These are phyloP conservation scores for Trichosporon asahii DNA, from an alignment of 1,284 basidiomycete species.

Conservation along the genomic window DNA sequence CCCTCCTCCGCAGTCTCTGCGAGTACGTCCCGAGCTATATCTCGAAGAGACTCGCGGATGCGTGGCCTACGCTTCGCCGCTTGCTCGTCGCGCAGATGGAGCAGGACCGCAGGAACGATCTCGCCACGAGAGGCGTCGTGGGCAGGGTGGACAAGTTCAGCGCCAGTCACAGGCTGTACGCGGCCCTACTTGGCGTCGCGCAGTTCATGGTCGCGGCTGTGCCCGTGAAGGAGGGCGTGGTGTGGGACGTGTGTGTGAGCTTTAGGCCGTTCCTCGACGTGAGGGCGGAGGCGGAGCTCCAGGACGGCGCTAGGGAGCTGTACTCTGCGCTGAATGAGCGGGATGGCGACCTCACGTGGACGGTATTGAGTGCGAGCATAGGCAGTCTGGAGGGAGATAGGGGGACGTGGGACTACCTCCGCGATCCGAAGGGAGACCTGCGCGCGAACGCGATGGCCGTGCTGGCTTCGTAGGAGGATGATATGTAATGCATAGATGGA, in stretches of 20 bases:
- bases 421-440: slow-evolving; percentile 25
- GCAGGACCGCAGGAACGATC: slow-evolving; percentile 62
- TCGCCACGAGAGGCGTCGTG: slow-evolving; percentile 58
- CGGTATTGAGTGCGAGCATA: slow-evolving; percentile 57
- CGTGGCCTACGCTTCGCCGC: slow-evolving; percentile 74
- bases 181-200: slow-evolving; percentile 69
- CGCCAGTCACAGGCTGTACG: slow-evolving; percentile 69
- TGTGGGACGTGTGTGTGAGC: slow-evolving; percentile 72
- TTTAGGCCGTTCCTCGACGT: slow-evolving; percentile 71
- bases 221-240: slow-evolving; percentile 63
- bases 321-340: slow-evolving; percentile 61
- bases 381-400: slow-evolving; percentile 43
- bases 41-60: slow-evolving; percentile 73
- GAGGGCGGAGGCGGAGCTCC: slow-evolving; percentile 68
- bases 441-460: not conserved
- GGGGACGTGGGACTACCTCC: slow-evolving; percentile 36
- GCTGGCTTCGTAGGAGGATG: not conserved
- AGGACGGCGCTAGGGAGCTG: slow-evolving; percentile 62
- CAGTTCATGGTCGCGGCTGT: slow-evolving; percentile 62
- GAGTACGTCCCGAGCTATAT: slow-evolving; percentile 74
- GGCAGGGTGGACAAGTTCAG: slow-evolving; percentile 42
- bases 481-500: slow-evolving; percentile 13
- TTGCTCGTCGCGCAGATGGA: slow-evolving; percentile 62
- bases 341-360: slow-evolving; percentile 78
- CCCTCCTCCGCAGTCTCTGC: slow-evolving; percentile 66